phyloP scores from a whole-genome alignment of 2,329 filamentous ascomycete genomes.

The Fusarium bulbicola region DNA sequence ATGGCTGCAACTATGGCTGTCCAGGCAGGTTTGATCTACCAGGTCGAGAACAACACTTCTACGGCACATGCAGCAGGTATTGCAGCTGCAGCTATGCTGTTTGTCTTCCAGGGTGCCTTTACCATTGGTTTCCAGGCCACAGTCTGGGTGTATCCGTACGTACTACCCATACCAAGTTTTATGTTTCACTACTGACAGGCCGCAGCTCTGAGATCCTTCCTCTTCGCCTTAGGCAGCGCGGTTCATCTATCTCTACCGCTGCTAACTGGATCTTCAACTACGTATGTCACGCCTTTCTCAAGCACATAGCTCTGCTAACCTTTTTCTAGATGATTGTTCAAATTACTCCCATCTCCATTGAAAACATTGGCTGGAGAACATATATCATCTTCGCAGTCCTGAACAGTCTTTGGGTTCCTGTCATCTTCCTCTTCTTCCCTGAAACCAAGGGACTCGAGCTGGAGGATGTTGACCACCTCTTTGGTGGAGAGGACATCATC shows the following conservation, averaged over 20 bases:
- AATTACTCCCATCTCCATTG: constrained; percentile 34
- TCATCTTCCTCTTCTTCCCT: constrained; percentile 57
- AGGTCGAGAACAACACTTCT: constrained; percentile 48
- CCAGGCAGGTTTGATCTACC: constrained; percentile 52
- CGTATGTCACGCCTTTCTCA: constrained; percentile 21
- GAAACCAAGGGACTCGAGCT: constrained; percentile 58
- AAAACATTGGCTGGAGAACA: constrained; percentile 58
- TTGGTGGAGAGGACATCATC: constrained; percentile 22
- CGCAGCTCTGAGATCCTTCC: constrained; percentile 46
- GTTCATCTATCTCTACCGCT: constrained; percentile 47
- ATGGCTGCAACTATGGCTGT: constrained; percentile 54
- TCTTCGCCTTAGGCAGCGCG: constrained; percentile 43
- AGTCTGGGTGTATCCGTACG: constrained; percentile 47
- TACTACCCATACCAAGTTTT: rapidly evolving
- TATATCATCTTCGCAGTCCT: constrained; percentile 62
- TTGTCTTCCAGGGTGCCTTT: constrained; percentile 52
- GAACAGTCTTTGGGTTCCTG: constrained; percentile 23
- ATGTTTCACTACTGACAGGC: neutral
- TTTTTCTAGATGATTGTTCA: constrained; percentile 17
- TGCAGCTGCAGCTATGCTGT: constrained; percentile 53
- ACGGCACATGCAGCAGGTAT: constrained; percentile 48
- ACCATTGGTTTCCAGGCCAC: constrained; percentile 51
- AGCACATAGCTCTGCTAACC: neutral
- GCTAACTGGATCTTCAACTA: constrained; percentile 49
- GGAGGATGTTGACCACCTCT: constrained; percentile 56